Conservation (phyloP, 2,329 filamentous ascomycete species). For the Anisogramma anomala region DNA sequence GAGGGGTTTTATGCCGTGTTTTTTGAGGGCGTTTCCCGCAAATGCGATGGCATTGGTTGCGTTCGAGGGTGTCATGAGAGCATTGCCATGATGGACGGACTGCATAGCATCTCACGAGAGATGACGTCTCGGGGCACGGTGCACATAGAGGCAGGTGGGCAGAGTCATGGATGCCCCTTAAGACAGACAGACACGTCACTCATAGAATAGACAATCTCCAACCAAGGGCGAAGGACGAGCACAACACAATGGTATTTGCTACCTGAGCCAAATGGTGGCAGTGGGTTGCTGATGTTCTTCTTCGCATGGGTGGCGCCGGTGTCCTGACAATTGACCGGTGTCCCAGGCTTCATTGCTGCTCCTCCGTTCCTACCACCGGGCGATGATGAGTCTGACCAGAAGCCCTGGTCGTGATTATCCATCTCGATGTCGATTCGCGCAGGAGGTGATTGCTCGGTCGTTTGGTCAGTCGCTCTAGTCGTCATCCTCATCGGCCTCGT, state of each 20-base stretch:
- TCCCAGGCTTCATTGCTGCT: not conserved
- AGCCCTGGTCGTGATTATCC: not conserved
- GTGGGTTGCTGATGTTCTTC: not conserved
- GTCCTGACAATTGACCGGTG: not conserved
- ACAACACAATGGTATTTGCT: slow-evolving; percentile 10
- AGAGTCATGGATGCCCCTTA: slow-evolving; percentile 4
- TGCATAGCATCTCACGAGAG: not conserved
- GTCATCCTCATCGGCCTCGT: slow-evolving; percentile 95
- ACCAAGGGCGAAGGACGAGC: not conserved
- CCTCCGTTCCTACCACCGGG: slow-evolving; percentile 3
- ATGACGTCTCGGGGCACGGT: not conserved
- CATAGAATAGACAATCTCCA: not conserved
- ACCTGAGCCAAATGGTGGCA: slow-evolving; percentile 1
- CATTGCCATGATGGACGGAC: slow-evolving; percentile 31
- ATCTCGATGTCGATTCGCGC: not conserved
- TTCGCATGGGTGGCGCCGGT: not conserved
- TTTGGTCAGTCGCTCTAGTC: slow-evolving; percentile 53
- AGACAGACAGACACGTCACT: slow-evolving; percentile 4
- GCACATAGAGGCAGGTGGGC: not conserved
- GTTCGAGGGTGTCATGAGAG: slow-evolving; percentile 84
- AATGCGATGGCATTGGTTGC: slow-evolving; percentile 89
- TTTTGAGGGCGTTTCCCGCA: slow-evolving; percentile 85
- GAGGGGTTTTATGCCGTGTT: slow-evolving; percentile 88
- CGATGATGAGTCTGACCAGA: slow-evolving; percentile 6
- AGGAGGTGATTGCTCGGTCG: not conserved